Evolutionary conservation across 176 grass and related monocot species (phyloP), one percentile per base, ranked within the genome.

Genomic region (Lolium perenne): DNA sequence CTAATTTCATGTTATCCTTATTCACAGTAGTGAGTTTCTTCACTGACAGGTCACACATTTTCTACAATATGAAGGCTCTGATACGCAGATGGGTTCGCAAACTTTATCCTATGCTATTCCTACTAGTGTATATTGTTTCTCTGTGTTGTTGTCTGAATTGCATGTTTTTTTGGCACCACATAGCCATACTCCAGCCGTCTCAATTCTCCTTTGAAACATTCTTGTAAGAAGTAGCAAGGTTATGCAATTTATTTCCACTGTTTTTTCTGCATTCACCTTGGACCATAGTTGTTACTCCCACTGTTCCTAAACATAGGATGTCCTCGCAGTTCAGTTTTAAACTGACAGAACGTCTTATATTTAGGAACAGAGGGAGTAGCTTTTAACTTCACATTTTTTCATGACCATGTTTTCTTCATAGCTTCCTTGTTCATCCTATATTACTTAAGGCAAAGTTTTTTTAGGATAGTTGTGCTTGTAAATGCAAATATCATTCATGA

Each of bases 201-300:
- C 41, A 74, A 9, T 60, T 83, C 38, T 75, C 26, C 25, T 84
- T 62, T 8, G 59, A 54, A 75, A 62, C 26, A 62, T 10, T 63
- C 53, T 60, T 29, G 46, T 85, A 38, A 15, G 50, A 77, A 54
- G 29, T 20, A 25, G 26, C 58, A 53, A 65, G 20, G 47, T 63
- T 35, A 40, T 77, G 47, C 29, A 41, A 77, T 85, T 54, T 76
- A 84, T 50, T 76, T 4, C 75, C 71, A 75, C 41, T 84, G 70
- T n/a, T 49, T 61, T 64, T 84, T 64, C 49, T 77, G 54, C 14
- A 13, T 38, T 49, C 15, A 5, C 70, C 23, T 61, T 83, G 21
- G 68, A 49, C 23, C 40, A n/a, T 73, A 61, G 10, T 45, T 83
- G 15, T 49, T 60, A 41, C 40, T 41, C 40, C 40, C 40, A 5